phyloP scores from a whole-genome alignment of 441 rosid genomes.

The Aleurites moluccanus region DNA sequence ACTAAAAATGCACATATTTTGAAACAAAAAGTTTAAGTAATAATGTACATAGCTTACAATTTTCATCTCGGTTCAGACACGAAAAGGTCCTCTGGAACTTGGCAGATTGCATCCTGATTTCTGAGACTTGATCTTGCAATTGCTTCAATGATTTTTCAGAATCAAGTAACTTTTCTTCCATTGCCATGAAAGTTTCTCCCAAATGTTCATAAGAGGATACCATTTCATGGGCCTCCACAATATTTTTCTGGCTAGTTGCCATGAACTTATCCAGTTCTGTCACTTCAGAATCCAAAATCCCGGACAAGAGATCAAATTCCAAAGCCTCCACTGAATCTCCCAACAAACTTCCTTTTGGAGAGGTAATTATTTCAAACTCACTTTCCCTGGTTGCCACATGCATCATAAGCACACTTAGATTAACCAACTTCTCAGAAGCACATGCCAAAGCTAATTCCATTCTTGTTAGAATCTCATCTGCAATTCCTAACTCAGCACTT shows the following conservation, averaged over 20 bases:
- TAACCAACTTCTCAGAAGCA: conserved; percentile 74
- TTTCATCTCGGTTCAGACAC: conserved; percentile 40
- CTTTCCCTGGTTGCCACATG: conserved; percentile 65
- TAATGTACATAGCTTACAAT: conserved; percentile 40
- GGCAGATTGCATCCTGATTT: conserved; percentile 63
- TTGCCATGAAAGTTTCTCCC: conserved; percentile 44
- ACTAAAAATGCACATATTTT: not conserved
- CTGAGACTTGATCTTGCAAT: conserved; percentile 55
- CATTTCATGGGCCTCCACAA: conserved; percentile 35
- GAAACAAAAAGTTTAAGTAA: not conserved
- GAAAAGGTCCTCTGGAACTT: conserved; percentile 54
- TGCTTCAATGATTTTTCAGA: conserved; percentile 55
- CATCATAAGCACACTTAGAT: conserved; percentile 74
- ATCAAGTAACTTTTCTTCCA: conserved; percentile 64
- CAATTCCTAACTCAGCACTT: conserved; percentile 40
- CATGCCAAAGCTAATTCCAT: conserved; percentile 74
- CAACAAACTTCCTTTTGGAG: conserved; percentile 30
- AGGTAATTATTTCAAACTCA: conserved; percentile 60
- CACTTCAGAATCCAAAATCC: conserved; percentile 66
- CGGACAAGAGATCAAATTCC: conserved; percentile 71
- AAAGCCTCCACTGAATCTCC: conserved; percentile 49
- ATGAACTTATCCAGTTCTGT: conserved; percentile 56
- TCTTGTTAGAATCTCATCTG: conserved; percentile 50
- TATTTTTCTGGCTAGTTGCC: conserved; percentile 35
- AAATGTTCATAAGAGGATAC: conserved; percentile 49